Percentiles rank a stretch among this genome's conserved stretches.
Conservation (phyloP, 108 stramenopile genomes). For the Skeletonema tropicum region DNA sequence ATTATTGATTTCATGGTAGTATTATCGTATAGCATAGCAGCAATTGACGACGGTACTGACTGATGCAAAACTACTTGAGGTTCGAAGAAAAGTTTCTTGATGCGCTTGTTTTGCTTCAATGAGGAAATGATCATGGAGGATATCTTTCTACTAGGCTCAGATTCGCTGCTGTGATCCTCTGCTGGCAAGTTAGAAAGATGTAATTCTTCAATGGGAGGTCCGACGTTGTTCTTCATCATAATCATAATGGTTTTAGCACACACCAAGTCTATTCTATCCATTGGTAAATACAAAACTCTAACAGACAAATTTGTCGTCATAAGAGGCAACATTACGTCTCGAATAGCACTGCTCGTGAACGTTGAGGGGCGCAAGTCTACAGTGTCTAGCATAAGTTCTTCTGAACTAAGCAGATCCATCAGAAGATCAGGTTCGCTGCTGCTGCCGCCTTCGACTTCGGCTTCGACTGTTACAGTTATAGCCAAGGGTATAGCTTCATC, state of each 20-base stretch:
- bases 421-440: background rate
- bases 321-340: background rate
- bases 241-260: constrained; percentile 4
- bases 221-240: constrained; percentile 2
- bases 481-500: background rate
- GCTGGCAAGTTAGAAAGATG: background rate
- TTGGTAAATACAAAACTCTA: constrained; percentile 4
- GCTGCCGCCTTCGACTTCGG: background rate
- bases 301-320: background rate
- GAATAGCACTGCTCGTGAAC: constrained; percentile 2
- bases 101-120: background rate
- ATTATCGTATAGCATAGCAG: constrained; percentile 13
- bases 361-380: constrained; percentile 1
- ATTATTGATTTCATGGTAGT: background rate
- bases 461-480: too few relatives aligned
- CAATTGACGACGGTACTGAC: background rate
- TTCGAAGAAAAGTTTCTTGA: constrained; percentile 4
- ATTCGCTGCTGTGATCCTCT: background rate
- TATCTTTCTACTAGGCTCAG: background rate
- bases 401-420: background rate
- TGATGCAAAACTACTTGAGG: background rate
- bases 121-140: background rate
- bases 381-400: background rate
- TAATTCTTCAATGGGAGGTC: constrained; percentile 7
- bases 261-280: constrained; percentile 5